phyloP scores from a whole-genome alignment of 495 filamentous ascomycete genomes.

The Aspergillus carlsbadensis region DNA sequence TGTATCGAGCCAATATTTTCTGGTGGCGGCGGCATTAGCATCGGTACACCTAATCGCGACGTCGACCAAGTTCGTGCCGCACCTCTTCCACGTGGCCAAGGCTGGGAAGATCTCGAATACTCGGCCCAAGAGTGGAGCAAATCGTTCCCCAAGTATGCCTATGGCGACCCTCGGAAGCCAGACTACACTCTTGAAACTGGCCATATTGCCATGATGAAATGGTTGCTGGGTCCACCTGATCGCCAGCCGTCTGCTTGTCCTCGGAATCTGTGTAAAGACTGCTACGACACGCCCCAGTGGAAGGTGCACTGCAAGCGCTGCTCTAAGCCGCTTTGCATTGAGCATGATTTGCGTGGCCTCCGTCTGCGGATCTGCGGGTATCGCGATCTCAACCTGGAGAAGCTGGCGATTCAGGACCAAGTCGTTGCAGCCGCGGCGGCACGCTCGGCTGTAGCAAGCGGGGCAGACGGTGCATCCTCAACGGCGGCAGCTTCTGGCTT shows the following conservation, averaged over 20 bases:
- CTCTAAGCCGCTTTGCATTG: conserved; percentile 58
- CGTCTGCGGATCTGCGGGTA: conserved; percentile 61
- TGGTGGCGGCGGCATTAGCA: conserved; percentile 60
- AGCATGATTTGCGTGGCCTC: conserved; percentile 61
- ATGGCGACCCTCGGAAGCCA: conserved; percentile 41
- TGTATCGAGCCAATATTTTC: conserved; percentile 63
- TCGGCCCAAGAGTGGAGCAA: conserved; percentile 45
- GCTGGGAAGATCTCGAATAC: conserved; percentile 57
- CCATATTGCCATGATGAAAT: conserved; percentile 53
- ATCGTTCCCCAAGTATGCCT: conserved; percentile 44
- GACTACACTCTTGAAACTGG: conserved; percentile 43
- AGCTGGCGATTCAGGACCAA: conserved; percentile 39
- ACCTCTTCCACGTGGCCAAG: conserved; percentile 52
- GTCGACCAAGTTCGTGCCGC: conserved; percentile 57
- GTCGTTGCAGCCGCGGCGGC: conserved; percentile 7
- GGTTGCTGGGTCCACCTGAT: conserved; percentile 46
- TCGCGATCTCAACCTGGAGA: conserved; percentile 54
- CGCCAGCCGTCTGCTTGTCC: conserved; percentile 51
- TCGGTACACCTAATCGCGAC: conserved; percentile 51
- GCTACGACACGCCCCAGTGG: conserved; percentile 57
- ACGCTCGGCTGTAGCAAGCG: not conserved
- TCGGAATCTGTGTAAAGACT: conserved; percentile 59
- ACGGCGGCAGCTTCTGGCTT: conserved; percentile 18
- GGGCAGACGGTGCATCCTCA: conserved; percentile 11
- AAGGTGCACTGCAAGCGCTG: conserved; percentile 59